Evolutionary conservation across 2,329 filamentous ascomycete species (phyloP).

Genomic region (Stagonosporopsis tanaceti): DNA sequence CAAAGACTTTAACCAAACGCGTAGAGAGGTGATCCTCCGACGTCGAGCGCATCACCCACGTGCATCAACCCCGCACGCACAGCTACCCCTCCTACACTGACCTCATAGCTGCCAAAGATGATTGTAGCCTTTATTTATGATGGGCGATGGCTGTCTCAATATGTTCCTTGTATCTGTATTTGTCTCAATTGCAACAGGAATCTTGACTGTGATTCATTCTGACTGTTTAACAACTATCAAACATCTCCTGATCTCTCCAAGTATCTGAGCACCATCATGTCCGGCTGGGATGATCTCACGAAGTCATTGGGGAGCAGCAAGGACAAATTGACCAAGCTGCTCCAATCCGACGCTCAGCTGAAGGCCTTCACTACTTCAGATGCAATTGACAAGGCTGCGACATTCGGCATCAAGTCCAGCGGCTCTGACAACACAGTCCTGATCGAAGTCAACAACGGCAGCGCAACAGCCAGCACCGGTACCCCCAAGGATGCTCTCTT

Average conservation of each 20-base stretch:
- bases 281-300: constrained; percentile 46
- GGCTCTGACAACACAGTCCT: constrained; percentile 46
- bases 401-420: constrained; percentile 48
- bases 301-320: constrained; percentile 42
- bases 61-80: constrained; percentile 20
- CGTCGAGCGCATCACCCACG: constrained; percentile 19
- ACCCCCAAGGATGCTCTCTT: constrained; percentile 48
- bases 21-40: not conserved
- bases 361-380: constrained; percentile 47
- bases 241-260: not conserved
- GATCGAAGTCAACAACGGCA: constrained; percentile 44
- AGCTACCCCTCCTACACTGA: constrained; percentile 21
- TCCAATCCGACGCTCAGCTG: constrained; percentile 45
- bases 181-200: not conserved
- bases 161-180: not conserved
- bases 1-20: constrained; percentile 5
- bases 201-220: not conserved
- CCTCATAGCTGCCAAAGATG: constrained; percentile 8
- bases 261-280: constrained; percentile 28
- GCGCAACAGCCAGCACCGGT: constrained; percentile 38
- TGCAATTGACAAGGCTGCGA: constrained; percentile 43
- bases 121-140: constrained; percentile 16
- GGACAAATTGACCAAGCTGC: constrained; percentile 42
- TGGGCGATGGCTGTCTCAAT: not conserved
- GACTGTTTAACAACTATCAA: not conserved